Base-by-base conservation (phyloP, 1,284 basidiomycete species). In the Ganoderma multipileum region DNA sequence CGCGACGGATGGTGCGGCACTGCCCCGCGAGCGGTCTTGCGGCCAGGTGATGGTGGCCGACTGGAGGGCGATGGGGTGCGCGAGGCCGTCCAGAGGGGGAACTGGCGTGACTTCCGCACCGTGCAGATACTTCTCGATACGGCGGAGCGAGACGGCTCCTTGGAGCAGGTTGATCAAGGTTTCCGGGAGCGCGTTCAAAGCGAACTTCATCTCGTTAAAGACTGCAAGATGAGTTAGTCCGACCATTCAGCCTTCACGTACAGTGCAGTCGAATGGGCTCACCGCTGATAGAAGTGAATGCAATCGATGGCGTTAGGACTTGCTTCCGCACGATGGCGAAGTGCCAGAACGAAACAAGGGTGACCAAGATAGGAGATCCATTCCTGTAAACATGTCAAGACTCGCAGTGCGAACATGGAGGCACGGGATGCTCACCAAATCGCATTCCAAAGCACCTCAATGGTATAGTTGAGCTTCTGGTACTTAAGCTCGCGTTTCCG, bases 41-140 rank as follows among this genome's bases (percentile, higher is more conserved):
- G 96, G 94, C 96, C 96, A 98, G 0, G 95, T 95, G 64, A 95
- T 85, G 0, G 95, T 97, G 14, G 95, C 95, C 7, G 91, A 92
- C 74, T 90, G 91, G 72, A 97, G 87, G 0, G 89, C 85, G 70
- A 98, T 92, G 1, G 81, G 85, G 61, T 85, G 83, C 2, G 85
- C 83, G 69, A 89, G 86, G 36, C 85, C 80, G n/a, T 84, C 80
- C 12, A 92, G 79, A 9, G 89, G 87, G 18, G 85, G 84, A 6
- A 91, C 89, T 0, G 84, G 78, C 0, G 84, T 78, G 18, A 96
- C 89, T 79, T 96, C 95, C 1, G 86, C 86, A 8, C 87, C 86
- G 60, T 88, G 83, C 47, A 96, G 86, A 79, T 95, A 97, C 78
- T 95, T 96, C 78, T 97, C 95, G 71, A 98, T 97, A 61, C 96